phyloP scores from a whole-genome alignment of 768 basidiomycete species.

The Hygrophoropsis aurantiaca region DNA sequence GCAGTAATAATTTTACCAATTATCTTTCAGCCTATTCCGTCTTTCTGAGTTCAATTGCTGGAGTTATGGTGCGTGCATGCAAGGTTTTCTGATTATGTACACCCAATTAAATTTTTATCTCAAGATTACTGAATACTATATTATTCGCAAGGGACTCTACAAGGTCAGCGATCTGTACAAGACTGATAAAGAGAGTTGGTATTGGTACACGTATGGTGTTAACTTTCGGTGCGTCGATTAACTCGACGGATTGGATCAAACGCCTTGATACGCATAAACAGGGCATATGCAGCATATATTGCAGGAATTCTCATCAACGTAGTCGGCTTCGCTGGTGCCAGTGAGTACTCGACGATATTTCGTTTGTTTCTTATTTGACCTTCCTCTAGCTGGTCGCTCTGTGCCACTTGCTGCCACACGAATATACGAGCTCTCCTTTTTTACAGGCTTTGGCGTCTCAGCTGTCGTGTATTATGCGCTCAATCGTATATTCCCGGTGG shows the following conservation, averaged over 20 bases:
- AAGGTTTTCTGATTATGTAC: neutral
- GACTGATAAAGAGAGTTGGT: conserved; percentile 55
- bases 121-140: conserved; percentile 75
- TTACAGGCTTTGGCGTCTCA: conserved; percentile 71
- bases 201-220: conserved; percentile 66
- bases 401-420: conserved; percentile 68
- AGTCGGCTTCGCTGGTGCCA: conserved; percentile 72
- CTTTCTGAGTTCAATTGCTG: conserved; percentile 73
- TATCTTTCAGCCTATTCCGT: conserved; percentile 78
- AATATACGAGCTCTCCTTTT: conserved; percentile 72
- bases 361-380: neutral
- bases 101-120: too few relatives aligned
- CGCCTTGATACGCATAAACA: conserved; percentile 14
- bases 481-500: conserved; percentile 55
- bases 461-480: conserved; percentile 56
- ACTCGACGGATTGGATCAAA: neutral
- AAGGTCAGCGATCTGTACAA: conserved; percentile 65
- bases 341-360: conserved; percentile 30
- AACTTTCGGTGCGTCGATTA: conserved; percentile 52
- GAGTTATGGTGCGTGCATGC: conserved; percentile 58
- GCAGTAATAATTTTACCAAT: conserved; percentile 68
- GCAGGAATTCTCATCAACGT: conserved; percentile 75
- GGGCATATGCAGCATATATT: conserved; percentile 61
- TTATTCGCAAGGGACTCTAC: conserved; percentile 63
- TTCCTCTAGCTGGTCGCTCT: conserved; percentile 42